Evolutionary conservation across 352 stramenopile species (phyloP).

Genomic region (Phytopythium ostracodes): DNA sequence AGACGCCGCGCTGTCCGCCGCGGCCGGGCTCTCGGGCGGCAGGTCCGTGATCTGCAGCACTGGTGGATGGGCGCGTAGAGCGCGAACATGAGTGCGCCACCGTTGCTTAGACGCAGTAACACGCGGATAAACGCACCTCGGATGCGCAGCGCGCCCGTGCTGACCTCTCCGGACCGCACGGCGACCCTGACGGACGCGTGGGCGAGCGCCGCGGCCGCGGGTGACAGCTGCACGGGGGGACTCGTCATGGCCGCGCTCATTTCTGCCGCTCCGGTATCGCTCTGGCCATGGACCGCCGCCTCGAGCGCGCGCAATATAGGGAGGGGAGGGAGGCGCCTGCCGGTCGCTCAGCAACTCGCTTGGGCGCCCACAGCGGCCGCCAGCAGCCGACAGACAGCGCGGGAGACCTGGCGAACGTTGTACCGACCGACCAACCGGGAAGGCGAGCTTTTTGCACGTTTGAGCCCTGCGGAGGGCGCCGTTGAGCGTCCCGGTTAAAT

Average conservation of each 20-base stretch:
- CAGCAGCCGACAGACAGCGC: not conserved
- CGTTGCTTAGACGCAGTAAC: not conserved
- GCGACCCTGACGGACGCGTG: constrained; percentile 46
- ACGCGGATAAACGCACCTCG: constrained; percentile 25
- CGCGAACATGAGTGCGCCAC: not conserved
- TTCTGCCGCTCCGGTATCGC: not conserved
- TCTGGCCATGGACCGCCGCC: constrained; percentile 6
- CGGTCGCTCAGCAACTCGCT: too few species aligned
- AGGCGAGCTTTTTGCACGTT: too few species aligned
- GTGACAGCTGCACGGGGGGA: constrained; percentile 28
- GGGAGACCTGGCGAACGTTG: too few species aligned
- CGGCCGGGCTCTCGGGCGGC: constrained; percentile 22
- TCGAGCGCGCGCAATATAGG: not conserved
- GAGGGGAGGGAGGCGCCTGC: too few species aligned
- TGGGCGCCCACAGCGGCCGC: too few species aligned
- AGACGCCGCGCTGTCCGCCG: constrained; percentile 17
- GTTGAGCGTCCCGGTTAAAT: not conserved
- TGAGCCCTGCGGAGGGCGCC: too few species aligned
- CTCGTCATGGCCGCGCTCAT: constrained; percentile 20
- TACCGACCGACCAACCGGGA: too few species aligned
- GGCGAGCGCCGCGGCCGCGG: constrained; percentile 40
- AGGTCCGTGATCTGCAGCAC: constrained; percentile 52
- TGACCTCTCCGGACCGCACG: constrained; percentile 39
- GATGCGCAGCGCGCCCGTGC: constrained; percentile 47
- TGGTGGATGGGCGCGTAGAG: not conserved